These are phyloP conservation scores for Podospora didyma DNA, from an alignment of 495 filamentous ascomycete species.

Conservation along the genomic window DNA sequence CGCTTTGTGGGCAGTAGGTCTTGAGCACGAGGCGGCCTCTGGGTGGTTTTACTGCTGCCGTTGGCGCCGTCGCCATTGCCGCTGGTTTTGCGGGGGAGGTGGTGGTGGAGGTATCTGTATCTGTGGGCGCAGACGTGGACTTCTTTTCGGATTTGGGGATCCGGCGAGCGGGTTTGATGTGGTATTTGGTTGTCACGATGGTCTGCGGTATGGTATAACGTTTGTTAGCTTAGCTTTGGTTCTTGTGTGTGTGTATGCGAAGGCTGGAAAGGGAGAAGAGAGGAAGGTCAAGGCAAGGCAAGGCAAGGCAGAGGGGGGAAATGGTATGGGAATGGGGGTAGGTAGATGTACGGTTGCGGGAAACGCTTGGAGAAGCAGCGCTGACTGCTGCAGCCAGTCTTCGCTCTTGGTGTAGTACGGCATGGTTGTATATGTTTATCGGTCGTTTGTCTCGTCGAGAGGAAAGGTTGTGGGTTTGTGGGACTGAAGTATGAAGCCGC, in stretches of 20 bases:
- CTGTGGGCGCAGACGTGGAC: slow-evolving; percentile 5
- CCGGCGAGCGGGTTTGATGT: slow-evolving; percentile 48
- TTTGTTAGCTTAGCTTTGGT: too few species aligned
- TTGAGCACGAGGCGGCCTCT: slow-evolving; percentile 75
- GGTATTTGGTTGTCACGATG: slow-evolving; percentile 81
- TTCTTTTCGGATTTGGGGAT: slow-evolving; percentile 22
- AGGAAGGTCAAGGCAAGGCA: slow-evolving; percentile 1
- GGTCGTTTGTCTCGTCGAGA: background rate
- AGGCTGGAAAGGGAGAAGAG: background rate
- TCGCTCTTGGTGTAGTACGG: slow-evolving; percentile 51
- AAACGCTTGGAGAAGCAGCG: slow-evolving; percentile 45
- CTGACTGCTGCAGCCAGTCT: slow-evolving; percentile 49
- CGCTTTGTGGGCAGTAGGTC: slow-evolving; percentile 80
- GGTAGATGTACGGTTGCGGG: slow-evolving; percentile 40
- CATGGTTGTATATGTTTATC: slow-evolving; percentile 26
- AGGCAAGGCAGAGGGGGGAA: too few species aligned
- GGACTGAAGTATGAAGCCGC: too few species aligned
- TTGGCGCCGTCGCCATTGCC: too few species aligned
- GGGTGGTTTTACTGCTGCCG: slow-evolving; percentile 21
- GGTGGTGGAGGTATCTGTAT: slow-evolving; percentile 2
- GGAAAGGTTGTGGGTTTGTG: background rate
- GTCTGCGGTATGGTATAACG: slow-evolving; percentile 54
- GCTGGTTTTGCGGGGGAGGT: too few species aligned
- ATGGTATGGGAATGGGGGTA: too few species aligned
- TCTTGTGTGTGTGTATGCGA: too few species aligned